These are phyloP conservation scores for Sicyos edulis DNA, from an alignment of 306 rosid species.

Conservation along the genomic window DNA sequence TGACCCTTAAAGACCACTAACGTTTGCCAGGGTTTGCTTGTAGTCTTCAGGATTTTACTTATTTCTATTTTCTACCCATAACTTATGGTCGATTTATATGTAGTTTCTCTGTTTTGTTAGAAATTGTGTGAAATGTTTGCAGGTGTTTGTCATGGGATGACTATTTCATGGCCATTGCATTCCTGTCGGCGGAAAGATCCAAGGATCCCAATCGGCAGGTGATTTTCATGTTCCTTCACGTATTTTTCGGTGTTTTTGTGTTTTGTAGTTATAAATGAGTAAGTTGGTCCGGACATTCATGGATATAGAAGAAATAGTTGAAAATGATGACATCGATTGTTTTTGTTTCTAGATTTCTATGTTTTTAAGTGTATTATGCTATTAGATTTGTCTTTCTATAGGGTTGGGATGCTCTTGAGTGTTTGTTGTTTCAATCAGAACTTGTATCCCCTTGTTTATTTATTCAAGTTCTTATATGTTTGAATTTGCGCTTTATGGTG, in stretches of 20 bases:
- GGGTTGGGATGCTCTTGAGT: background rate
- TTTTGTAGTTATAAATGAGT: background rate
- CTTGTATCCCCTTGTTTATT: background rate
- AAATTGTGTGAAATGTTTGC: slow-evolving; percentile 15
- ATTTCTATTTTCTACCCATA: background rate
- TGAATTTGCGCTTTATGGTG: slow-evolving; percentile 23
- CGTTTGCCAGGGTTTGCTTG: slow-evolving; percentile 8
- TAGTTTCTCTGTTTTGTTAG: background rate
- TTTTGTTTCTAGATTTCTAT: background rate
- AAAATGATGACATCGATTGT: background rate
- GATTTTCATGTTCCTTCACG: slow-evolving; percentile 14
- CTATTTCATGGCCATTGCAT: slow-evolving; percentile 94
- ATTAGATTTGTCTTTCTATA: background rate
- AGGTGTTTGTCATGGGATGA: slow-evolving; percentile 93
- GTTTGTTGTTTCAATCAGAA: background rate
- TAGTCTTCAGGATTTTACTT: background rate
- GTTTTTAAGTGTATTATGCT: background rate
- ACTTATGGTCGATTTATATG: background rate
- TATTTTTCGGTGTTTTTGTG: background rate
- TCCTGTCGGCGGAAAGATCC: slow-evolving; percentile 92
- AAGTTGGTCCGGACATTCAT: too few species aligned
- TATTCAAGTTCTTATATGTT: background rate
- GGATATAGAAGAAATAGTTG: too few species aligned
- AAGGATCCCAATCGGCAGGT: slow-evolving; percentile 98
- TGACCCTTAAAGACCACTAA: background rate